Evolutionary conservation across 805 yeast species (phyloP).

Genomic region (Candida tibetensis): DNA sequence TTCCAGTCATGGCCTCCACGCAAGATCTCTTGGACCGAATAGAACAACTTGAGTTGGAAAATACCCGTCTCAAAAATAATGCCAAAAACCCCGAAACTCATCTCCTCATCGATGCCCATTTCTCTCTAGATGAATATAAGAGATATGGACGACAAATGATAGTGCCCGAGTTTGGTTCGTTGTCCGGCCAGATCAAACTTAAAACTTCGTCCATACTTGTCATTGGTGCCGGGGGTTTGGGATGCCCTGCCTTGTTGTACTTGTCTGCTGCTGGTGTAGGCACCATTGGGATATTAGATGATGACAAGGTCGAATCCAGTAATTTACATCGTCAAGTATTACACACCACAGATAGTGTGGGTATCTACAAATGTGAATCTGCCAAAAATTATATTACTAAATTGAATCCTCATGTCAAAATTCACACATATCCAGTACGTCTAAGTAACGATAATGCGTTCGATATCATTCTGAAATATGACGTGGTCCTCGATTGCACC

Average conservation of each 20-base stretch:
- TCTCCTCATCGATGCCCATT: no score
- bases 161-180: constrained; percentile 71
- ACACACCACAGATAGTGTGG: constrained; percentile 66
- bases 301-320: constrained; percentile 78
- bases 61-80: no score
- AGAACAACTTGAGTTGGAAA: no score
- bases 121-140: constrained; percentile 62
- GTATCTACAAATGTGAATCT: constrained; percentile 73
- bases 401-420: constrained; percentile 67
- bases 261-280: constrained; percentile 89
- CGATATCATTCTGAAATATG: constrained; percentile 60
- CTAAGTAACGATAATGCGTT: constrained; percentile 59
- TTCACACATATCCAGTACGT: constrained; percentile 51
- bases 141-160: constrained; percentile 95
- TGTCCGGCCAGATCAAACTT: constrained; percentile 52
- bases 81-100: no score
- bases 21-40: no score
- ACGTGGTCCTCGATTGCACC: constrained; percentile 86
- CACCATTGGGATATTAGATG: constrained; percentile 78
- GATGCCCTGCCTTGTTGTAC: constrained; percentile 86
- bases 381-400: constrained; percentile 54
- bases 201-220: constrained; percentile 63
- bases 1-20: no score
- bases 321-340: constrained; percentile 88
- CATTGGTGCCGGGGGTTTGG: constrained; percentile 96